Percentiles rank a stretch among this genome's conserved stretches.
Conservation (phyloP, 495 filamentous ascomycete species). For the Schizothecium vesticola region DNA sequence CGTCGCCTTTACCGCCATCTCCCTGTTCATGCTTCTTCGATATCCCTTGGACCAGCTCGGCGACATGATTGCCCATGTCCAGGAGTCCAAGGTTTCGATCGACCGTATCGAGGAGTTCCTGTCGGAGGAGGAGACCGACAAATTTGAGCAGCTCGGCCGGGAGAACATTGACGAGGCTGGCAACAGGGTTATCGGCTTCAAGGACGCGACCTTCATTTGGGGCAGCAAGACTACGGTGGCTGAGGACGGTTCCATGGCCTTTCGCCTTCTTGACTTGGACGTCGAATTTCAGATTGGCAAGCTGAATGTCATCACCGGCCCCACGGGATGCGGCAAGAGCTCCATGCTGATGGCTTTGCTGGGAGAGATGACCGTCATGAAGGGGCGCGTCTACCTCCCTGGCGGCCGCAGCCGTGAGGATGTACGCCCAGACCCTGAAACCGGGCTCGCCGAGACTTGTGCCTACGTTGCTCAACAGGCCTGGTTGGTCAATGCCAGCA, state of each 20-base stretch:
- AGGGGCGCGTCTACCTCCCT: slow-evolving; percentile 77
- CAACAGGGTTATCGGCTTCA: slow-evolving; percentile 71
- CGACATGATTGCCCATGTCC: slow-evolving; percentile 98
- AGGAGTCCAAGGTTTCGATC: slow-evolving; percentile 94
- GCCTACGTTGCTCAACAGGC: slow-evolving; percentile 98
- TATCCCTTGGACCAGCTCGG: slow-evolving; percentile 94
- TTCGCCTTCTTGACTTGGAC: slow-evolving; percentile 77
- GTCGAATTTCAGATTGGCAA: slow-evolving; percentile 70
- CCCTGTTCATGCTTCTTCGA: slow-evolving; percentile 91
- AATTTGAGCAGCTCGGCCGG: slow-evolving; percentile 77
- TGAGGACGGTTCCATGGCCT: slow-evolving; percentile 57
- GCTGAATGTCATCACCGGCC: slow-evolving; percentile 86
- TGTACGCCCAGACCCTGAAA: slow-evolving; percentile 72
- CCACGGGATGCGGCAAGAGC: slow-evolving; percentile 92
- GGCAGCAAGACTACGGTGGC: slow-evolving; percentile 61
- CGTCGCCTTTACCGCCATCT: slow-evolving; percentile 92
- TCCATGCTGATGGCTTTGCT: slow-evolving; percentile 93
- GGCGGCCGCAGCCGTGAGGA: slow-evolving; percentile 79
- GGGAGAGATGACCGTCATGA: slow-evolving; percentile 88
- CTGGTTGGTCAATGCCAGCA: slow-evolving; percentile 94
- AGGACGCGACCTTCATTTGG: slow-evolving; percentile 83
- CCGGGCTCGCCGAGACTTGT: slow-evolving; percentile 81
- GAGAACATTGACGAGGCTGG: slow-evolving; percentile 55
- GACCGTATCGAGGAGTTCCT: slow-evolving; percentile 96
- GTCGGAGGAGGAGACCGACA: slow-evolving; percentile 91